Conservation (phyloP, 83 land plant genomes). For the Picea abies region DNA sequence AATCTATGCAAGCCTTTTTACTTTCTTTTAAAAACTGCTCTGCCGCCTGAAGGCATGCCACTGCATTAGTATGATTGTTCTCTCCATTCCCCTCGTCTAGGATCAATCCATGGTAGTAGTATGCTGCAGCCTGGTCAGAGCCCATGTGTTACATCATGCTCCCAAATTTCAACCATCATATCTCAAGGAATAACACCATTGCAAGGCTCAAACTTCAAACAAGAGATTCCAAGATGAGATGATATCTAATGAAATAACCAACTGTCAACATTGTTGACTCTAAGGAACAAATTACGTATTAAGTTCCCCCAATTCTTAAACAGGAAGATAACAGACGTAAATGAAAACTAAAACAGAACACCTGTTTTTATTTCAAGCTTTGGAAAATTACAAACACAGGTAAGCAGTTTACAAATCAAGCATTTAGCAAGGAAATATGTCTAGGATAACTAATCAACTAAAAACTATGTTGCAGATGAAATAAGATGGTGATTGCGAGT, state of each 20-base stretch:
- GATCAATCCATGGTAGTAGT: conserved; percentile 92
- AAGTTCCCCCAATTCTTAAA: too few relatives aligned
- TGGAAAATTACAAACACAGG: too few relatives aligned
- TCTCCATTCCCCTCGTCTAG: conserved; percentile 85
- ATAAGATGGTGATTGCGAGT: too few relatives aligned
- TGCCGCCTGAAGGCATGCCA: conserved; percentile 81
- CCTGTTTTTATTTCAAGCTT: too few relatives aligned
- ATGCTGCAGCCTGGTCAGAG: conserved; percentile 78
- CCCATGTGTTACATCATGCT: neutral
- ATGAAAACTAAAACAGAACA: too few relatives aligned
- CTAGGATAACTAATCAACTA: too few relatives aligned
- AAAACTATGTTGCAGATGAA: too few relatives aligned
- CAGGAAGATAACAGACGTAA: too few relatives aligned
- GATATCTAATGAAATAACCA: neutral
- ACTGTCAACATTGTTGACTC: neutral
- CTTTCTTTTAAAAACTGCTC: conserved; percentile 82
- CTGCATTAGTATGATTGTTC: conserved; percentile 74
- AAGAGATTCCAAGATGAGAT: neutral
- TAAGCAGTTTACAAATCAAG: too few relatives aligned
- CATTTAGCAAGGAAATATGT: too few relatives aligned
- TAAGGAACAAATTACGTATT: neutral
- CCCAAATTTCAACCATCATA: neutral
- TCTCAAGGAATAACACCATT: neutral
- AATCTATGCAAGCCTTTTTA: conserved; percentile 62
- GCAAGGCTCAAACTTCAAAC: too few relatives aligned